A percentile compares a stretch with the other conserved stretches of the same genome.
These are phyloP conservation scores for Paspalum vaginatum DNA, from an alignment of 176 grass and related monocot species.

Conservation along the genomic window DNA sequence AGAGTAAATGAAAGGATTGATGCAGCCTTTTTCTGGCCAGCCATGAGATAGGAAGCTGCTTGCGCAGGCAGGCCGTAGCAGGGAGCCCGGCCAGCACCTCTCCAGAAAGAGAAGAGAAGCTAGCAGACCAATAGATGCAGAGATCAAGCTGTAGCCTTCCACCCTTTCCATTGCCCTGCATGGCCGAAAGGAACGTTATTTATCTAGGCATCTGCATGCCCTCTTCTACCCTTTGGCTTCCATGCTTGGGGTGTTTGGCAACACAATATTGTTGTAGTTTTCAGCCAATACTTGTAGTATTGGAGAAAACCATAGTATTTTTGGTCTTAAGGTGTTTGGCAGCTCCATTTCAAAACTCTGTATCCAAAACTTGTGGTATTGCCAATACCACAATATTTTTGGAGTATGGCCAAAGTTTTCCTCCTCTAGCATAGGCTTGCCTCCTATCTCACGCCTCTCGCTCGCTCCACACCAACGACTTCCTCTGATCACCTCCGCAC, in stretches of 20 bases:
- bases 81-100: conserved; percentile 19
- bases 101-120: conserved; percentile 11
- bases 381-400: too few species aligned
- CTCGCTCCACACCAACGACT: too few species aligned
- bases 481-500: too few species aligned
- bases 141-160: neutral
- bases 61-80: conserved; percentile 30
- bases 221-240: conserved; percentile 28
- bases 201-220: conserved; percentile 40
- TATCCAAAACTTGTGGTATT: too few species aligned
- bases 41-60: conserved; percentile 46
- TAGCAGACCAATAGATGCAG: neutral
- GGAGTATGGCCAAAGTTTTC: too few species aligned
- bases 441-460: too few species aligned
- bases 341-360: too few species aligned
- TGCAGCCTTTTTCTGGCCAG: conserved; percentile 37
- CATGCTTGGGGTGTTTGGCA: conserved; percentile 29
- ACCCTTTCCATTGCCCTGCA: conserved; percentile 38
- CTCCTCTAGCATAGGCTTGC: too few species aligned
- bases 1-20: conserved; percentile 36
- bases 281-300: too few species aligned
- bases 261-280: too few species aligned
- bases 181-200: conserved; percentile 36
- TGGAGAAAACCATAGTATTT: too few species aligned
- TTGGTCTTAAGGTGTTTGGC: too few species aligned